Percentiles rank a stretch among this genome's conserved stretches.
Conservation (phyloP, 2,329 filamentous ascomycete species). For the Verticillium nubilum region DNA sequence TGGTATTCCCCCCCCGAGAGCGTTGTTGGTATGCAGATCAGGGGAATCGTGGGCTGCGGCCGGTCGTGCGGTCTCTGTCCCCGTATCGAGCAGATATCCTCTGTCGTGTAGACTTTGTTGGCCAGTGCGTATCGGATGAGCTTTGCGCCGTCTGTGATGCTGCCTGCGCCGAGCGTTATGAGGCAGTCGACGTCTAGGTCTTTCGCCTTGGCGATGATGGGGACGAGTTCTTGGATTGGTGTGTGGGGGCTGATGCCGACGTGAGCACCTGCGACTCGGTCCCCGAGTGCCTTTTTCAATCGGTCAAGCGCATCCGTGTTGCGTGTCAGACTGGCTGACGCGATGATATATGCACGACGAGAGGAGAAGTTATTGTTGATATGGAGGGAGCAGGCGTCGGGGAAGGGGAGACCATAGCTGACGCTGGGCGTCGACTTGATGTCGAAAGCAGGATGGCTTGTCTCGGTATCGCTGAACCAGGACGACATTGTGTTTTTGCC, state of each 20-base stretch:
- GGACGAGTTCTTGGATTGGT: conserved; percentile 44
- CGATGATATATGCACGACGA: conserved; percentile 32
- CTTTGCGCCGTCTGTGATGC: conserved; percentile 51
- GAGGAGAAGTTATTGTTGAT: conserved; percentile 35
- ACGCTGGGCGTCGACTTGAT: conserved; percentile 26
- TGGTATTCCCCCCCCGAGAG: conserved; percentile 30
- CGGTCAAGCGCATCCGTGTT: conserved; percentile 38
- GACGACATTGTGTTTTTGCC: background rate
- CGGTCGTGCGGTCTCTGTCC: too few species aligned
- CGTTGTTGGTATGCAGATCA: conserved; percentile 28
- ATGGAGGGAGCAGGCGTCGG: conserved; percentile 37
- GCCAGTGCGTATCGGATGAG: conserved; percentile 42
- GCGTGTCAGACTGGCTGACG: conserved; percentile 39
- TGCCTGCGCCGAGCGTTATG: conserved; percentile 49
- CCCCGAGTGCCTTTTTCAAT: conserved; percentile 33
- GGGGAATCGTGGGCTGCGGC: conserved; percentile 18
- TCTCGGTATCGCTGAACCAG: background rate
- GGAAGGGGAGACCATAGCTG: conserved; percentile 41
- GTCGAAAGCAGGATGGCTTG: background rate
- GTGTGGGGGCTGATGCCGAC: conserved; percentile 50
- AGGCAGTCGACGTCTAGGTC: conserved; percentile 37
- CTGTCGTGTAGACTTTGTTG: conserved; percentile 33
- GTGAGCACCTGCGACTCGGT: conserved; percentile 35
- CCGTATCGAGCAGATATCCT: conserved; percentile 17
- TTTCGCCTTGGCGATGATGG: conserved; percentile 35